Base-by-base conservation (phyloP, 192 early-diverging fungal genomes). In the Backusella sp. region DNA sequence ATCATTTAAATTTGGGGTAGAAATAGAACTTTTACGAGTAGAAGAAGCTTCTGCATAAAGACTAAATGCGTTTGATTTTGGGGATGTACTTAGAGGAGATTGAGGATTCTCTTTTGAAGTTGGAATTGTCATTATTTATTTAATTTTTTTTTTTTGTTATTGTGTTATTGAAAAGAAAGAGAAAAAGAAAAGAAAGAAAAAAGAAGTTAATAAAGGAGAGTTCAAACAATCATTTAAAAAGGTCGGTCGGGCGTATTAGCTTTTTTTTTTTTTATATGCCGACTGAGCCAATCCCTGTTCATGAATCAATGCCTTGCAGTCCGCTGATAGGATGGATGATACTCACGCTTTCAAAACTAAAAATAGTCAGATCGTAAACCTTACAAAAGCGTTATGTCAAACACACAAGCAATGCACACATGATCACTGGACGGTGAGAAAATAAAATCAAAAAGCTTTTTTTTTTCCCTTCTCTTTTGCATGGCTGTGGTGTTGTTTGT, bases 1-100 rank as follows among this genome's bases (percentile, higher is more conserved):
- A 71, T 71, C 70, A 49, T 71, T 62, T 62, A 62, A 62, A 62
- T 62, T 62, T 26, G 56, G 26, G 26, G 42, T 71, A 12, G 68
- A 41, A 23, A 69, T 37, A 49, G 70, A 71, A 6, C 70, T 44
- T 30, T 44, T 36, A 49, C 70, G 70, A 49, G 70, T 71, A 71
- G 70, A 71, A 32, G 70, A 71, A 19, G 44, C 41, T 19, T 71
- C 70, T 17, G 70, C 70, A 28, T 71, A 71, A n/a, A 71, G 39
- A 71, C 70, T 71, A 49, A 71, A 71, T 26, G 42, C 3, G 21
- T 71, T 44, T 44, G 70, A 71, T 30, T 49, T 71, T 17, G 70
- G 70, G 4, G 70, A 71, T 46, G 70, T 49, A 44, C 42, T 39
- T 30, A 71, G 39, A 46, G 39, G 35, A 3, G 66, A 68, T 35